Base-by-base conservation (phyloP, 116 monocot species). In the Zostera marina region DNA sequence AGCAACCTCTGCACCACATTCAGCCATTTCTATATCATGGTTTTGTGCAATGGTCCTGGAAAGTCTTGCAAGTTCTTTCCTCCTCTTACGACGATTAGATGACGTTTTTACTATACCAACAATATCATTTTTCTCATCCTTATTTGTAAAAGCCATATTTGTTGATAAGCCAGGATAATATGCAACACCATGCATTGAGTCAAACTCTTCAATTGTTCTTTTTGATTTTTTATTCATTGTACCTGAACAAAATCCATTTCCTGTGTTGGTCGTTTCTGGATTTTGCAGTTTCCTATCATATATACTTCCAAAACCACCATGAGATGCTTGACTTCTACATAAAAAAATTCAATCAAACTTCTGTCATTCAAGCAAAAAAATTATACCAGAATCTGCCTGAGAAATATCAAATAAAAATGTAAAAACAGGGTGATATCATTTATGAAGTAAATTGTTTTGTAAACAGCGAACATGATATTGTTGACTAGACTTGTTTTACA, bases 131-230 rank as follows among this genome's bases (percentile, higher is more conserved):
- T 65, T 75, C 51, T 73, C 74, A 62, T 78, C 76, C 39, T 25
- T 58, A 57, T 75, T 77, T 42, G 74, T 42, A 47, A 71, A 72
- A 66, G 58, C 53, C 47, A 47, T 52, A 32, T 61, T 60, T 56
- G 70, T 71, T 44, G 55, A 44, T 43, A 86, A 58, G 5, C 80
- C 79, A 63, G 83, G 78, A 73, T 81, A 76, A n/a, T 54, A 53
- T 63, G 92, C 70, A 76, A 86, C 78, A 80, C 81, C 83, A 74
- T 59, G 68, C 65, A 76, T 73, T 22, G 91, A 77, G 38, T 79
- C 85, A 81, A 98, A 91, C n/a, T 57, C 66, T 66, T 72, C 73
- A 19, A 47, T 45, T 51, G 54, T 53, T 54, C 41, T 67, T 56
- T 49, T 64, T 16, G 41, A 10, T 59, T 44, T 45, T 55, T 64